These are phyloP conservation scores for Boeremia exigua DNA, from an alignment of 2,329 filamentous ascomycete genomes.

Conservation along the genomic window DNA sequence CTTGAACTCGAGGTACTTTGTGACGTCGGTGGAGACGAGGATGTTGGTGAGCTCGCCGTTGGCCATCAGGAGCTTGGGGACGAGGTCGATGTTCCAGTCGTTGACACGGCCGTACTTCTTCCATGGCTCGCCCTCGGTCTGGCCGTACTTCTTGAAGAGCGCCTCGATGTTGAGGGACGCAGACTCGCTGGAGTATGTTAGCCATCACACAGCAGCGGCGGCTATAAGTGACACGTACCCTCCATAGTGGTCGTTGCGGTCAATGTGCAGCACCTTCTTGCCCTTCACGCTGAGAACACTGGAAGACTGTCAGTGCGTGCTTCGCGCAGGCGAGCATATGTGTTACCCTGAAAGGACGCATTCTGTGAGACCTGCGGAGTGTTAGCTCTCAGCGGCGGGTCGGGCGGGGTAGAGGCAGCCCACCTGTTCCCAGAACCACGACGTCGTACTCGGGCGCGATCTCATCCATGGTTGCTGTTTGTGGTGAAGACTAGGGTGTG, in stretches of 20 bases:
- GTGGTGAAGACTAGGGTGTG: conserved; percentile 20
- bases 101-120: conserved; percentile 95
- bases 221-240: conserved; percentile 67
- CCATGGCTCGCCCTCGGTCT: conserved; percentile 88
- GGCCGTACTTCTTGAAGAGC: conserved; percentile 96
- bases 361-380: conserved; percentile 82
- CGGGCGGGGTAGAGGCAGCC: conserved; percentile 53
- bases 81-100: conserved; percentile 99
- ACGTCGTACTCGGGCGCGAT: conserved; percentile 99
- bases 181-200: conserved; percentile 71
- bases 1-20: conserved; percentile 61
- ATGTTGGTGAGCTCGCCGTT: conserved; percentile 99
- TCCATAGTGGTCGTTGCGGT: conserved; percentile 98
- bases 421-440: conserved; percentile 97
- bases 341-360: conserved; percentile 95
- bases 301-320: conserved; percentile 26
- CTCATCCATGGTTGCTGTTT: conserved; percentile 79
- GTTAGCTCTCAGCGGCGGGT: conserved; percentile 38
- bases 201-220: conserved; percentile 14
- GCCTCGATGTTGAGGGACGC: conserved; percentile 93
- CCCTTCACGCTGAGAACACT: conserved; percentile 97
- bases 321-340: conserved; percentile 9
- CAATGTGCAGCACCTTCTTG: conserved; percentile 98
- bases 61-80: conserved; percentile 98
- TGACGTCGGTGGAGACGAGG: conserved; percentile 86